Evolutionary conservation across 352 stramenopile species (phyloP), one percentile per base, ranked within the genome.

Genomic region (Phytophthora idaei): DNA sequence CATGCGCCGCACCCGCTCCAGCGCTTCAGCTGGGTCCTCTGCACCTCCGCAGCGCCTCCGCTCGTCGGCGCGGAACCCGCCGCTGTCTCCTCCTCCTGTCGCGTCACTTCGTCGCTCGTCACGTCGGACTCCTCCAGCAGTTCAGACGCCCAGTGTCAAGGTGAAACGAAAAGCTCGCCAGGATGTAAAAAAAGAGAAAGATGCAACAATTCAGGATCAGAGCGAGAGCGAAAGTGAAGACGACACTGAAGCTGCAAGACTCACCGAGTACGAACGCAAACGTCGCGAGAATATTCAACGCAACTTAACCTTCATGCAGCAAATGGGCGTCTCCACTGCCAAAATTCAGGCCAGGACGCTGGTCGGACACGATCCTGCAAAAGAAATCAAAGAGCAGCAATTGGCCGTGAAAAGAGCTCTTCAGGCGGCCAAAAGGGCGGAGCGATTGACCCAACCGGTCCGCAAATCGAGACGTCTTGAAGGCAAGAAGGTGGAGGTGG

Each of bases 191-290:
- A 21, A 41, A 5, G 52, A 49, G 14, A 17, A 59, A 45, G 32
- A 39, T 54, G 4, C 32, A 62, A 53, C 50, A 58, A 36, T 44
- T 39, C 17, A 49, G 48, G 56, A 62, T 47, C 27, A 50, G 29
- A 46, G 49, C n/a, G 50, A 37, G 10, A 37, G 15, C n/a, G 34
- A 37, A 15, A 48, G 17, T 17, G 57, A 71, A 55, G 27, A 67
- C 6, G 25, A 57, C n/a, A 14, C 69, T 1, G 58, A 58, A 47
- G 21, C 44, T 45, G 39, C 11, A 25, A 70, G 44, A 27, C 69
- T 94, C 53, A 77, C 78, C 25, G 86, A 90, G 62, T 96, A 96
- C 52, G 88, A 96, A 70, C 81, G 81, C 67, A 90, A 90, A 67
- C 85, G 88, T 1, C 76, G 85, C 8, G 88, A 85, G 39, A 96